Percentiles rank a stretch among this genome's conserved stretches.
Evolutionary conservation across 495 filamentous ascomycete genomes (phyloP).

Genomic region (Podospora pseudocomata): DNA sequence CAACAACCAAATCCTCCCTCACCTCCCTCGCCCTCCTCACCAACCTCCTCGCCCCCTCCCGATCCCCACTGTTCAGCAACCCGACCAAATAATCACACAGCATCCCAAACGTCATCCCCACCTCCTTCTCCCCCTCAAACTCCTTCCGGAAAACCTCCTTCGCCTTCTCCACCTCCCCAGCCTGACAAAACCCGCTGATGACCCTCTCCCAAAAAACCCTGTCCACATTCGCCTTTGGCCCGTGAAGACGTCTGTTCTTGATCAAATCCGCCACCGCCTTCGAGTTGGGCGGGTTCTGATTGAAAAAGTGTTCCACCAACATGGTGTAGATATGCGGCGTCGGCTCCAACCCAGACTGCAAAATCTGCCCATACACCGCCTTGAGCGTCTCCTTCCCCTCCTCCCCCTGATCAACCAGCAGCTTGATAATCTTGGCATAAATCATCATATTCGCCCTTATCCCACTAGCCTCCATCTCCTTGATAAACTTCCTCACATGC

Average conservation of each 20-base stretch:
- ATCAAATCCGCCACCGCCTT: conserved; percentile 54
- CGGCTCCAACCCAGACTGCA: conserved; percentile 45
- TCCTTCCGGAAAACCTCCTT: conserved; percentile 49
- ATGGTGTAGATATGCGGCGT: conserved; percentile 65
- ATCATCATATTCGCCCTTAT: conserved; percentile 53
- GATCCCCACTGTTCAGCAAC: conserved; percentile 27
- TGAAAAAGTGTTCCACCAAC: conserved; percentile 65
- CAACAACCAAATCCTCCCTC: conserved; percentile 2
- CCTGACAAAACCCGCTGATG: conserved; percentile 56
- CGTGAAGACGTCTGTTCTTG: conserved; percentile 37
- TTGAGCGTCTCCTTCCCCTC: conserved; percentile 49
- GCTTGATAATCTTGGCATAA: conserved; percentile 62
- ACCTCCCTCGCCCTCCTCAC: conserved; percentile 29
- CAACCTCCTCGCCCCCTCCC: conserved; percentile 25
- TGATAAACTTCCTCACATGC: conserved; percentile 42
- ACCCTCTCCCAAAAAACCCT: conserved; percentile 64
- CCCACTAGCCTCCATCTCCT: conserved; percentile 49
- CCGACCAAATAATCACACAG: conserved; percentile 46
- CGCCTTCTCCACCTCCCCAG: conserved; percentile 48
- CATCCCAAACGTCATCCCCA: conserved; percentile 40
- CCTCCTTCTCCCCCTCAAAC: conserved; percentile 32
- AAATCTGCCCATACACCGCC: conserved; percentile 59
- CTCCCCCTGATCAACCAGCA: conserved; percentile 48
- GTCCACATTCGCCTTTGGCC: conserved; percentile 44
- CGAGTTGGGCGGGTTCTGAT: conserved; percentile 52